A percentile compares a stretch with the other conserved stretches of the same genome.
These are phyloP conservation scores for Psilocybe azurescens DNA, from an alignment of 768 basidiomycete genomes.

Conservation along the genomic window DNA sequence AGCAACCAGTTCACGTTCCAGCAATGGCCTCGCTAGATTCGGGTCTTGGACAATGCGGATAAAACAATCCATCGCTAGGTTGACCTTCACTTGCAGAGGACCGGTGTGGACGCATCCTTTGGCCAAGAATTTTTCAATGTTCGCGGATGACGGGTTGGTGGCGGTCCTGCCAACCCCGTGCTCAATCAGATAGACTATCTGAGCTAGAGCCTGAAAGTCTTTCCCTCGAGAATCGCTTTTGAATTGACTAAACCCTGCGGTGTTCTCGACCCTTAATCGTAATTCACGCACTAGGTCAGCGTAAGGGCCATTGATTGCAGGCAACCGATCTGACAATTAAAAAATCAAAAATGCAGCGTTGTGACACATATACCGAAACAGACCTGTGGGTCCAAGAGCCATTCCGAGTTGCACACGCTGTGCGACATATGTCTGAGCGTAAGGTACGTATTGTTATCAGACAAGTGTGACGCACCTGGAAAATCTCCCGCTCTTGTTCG, in stretches of 20 bases:
- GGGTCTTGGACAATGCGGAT: conserved; percentile 23
- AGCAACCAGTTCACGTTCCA: conserved; percentile 20
- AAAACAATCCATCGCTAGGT: conserved; percentile 25
- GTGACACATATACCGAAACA: conserved; percentile 5
- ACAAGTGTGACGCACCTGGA: conserved; percentile 44
- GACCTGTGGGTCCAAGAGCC: conserved; percentile 53
- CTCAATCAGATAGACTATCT: conserved; percentile 34
- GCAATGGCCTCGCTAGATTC: conserved; percentile 16
- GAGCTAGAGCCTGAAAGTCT: conserved; percentile 51
- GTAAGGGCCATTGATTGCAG: conserved; percentile 53
- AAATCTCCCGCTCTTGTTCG: conserved; percentile 71
- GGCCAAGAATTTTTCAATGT: conserved; percentile 31
- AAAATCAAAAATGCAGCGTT: conserved; percentile 1
- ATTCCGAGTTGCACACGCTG: conserved; percentile 60
- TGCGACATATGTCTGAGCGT: not conserved
- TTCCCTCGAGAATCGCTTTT: conserved; percentile 46
- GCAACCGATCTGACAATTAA: conserved; percentile 46
- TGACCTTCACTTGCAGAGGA: not conserved
- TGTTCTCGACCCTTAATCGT: conserved; percentile 38
- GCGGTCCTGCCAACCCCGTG: conserved; percentile 20
- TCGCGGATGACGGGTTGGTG: conserved; percentile 23
- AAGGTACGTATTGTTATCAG: no score
- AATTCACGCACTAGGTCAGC: conserved; percentile 47
- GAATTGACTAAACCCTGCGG: conserved; percentile 40
- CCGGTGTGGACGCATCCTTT: conserved; percentile 9